Percentiles rank a stretch among this genome's conserved stretches.
phyloP scores from a whole-genome alignment of 768 basidiomycete genomes.

The Agaricus sinodeliciosus region DNA sequence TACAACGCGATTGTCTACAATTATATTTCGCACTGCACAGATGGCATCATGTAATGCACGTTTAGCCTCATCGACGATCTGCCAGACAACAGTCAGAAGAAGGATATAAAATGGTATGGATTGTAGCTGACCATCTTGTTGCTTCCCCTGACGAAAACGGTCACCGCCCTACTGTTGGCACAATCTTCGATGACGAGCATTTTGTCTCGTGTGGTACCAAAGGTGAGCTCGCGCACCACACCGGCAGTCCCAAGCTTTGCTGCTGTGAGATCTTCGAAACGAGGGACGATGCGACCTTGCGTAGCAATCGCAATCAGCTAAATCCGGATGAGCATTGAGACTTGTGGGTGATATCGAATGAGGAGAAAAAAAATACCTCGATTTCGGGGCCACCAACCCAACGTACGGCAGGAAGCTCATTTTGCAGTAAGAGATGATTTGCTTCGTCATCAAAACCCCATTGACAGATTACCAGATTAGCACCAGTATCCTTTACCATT shows the following conservation, averaged over 20 bases:
- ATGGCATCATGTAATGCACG: constrained; percentile 96
- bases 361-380: constrained; percentile 62
- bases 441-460: constrained; percentile 99
- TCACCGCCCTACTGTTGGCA: constrained; percentile 93
- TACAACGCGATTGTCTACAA: constrained; percentile 93
- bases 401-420: constrained; percentile 92
- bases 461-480: constrained; percentile 98
- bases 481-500: constrained; percentile 91
- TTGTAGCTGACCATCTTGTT: constrained; percentile 85
- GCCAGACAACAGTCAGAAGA: background rate
- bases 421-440: constrained; percentile 96
- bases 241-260: constrained; percentile 94
- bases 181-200: constrained; percentile 99
- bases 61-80: constrained; percentile 99
- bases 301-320: constrained; percentile 98
- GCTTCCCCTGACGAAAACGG: constrained; percentile 93
- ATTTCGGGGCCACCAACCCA: constrained; percentile 99
- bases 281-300: constrained; percentile 94
- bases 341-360: background rate
- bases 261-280: constrained; percentile 91
- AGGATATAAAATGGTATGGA: background rate
- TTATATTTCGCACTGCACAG: constrained; percentile 93
- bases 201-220: constrained; percentile 97
- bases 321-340: constrained; percentile 1
- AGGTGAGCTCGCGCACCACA: constrained; percentile 87